phyloP scores from a whole-genome alignment of 140 eudicot species.

The Oenanthe javanica region DNA sequence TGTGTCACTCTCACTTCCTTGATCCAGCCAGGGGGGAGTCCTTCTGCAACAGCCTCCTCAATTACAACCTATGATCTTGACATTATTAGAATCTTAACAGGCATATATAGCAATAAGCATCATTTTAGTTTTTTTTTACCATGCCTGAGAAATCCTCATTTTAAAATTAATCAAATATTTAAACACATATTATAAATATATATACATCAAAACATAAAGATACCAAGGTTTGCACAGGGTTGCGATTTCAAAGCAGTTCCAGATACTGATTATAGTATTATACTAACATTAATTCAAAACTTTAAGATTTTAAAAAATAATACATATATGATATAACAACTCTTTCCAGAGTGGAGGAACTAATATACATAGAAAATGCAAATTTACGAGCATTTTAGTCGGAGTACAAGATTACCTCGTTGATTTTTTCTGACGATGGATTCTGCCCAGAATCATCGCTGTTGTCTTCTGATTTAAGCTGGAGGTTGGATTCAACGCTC shows the following conservation, averaged over 20 bases:
- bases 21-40: slow-evolving; percentile 68
- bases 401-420: neutral
- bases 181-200: too few relatives aligned
- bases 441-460: neutral
- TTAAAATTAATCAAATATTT: too few relatives aligned
- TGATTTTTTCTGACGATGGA: neutral
- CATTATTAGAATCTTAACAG: slow-evolving; percentile 19
- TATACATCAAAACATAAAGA: neutral
- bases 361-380: neutral
- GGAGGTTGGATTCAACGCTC: neutral
- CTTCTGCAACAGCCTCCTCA: slow-evolving; percentile 39
- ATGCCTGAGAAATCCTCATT: neutral
- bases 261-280: neutral
- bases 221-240: neutral
- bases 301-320: neutral
- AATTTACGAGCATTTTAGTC: too few relatives aligned
- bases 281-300: neutral
- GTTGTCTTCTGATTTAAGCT: slow-evolving; percentile 5
- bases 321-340: neutral
- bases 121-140: neutral
- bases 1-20: slow-evolving; percentile 35
- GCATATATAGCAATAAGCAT: neutral
- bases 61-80: slow-evolving; percentile 30
- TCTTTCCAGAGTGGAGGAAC: neutral
- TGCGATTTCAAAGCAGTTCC: neutral